A percentile compares a stretch with the other conserved stretches of the same genome.
phyloP scores from a whole-genome alignment of 208 protist genomes.

The Trypanosoma congolense region DNA sequence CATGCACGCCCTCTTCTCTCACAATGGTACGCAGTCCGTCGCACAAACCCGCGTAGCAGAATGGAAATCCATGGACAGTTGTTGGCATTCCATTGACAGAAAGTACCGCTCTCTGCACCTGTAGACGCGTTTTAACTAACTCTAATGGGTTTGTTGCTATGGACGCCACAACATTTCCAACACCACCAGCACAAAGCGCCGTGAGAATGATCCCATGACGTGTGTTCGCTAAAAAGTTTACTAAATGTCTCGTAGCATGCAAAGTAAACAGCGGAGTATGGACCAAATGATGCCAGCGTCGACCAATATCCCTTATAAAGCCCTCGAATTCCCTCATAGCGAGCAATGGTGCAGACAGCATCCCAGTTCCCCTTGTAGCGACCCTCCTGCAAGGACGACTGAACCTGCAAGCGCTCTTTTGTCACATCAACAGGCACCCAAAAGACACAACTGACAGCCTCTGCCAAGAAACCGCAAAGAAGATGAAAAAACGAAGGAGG shows the following conservation, averaged over 20 bases:
- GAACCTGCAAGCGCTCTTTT: conserved; percentile 84
- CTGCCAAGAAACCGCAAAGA: conserved; percentile 56
- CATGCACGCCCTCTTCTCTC: conserved; percentile 46
- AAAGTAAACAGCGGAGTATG: conserved; percentile 89
- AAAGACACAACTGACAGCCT: conserved; percentile 76
- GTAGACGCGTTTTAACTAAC: conserved; percentile 86
- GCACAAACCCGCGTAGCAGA: conserved; percentile 52
- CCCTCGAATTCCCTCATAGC: conserved; percentile 56
- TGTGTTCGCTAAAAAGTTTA: conserved; percentile 13
- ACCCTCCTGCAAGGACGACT: conserved; percentile 41
- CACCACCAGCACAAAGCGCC: conserved; percentile 47
- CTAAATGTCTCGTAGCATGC: conserved; percentile 73
- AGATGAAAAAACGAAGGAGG: conserved; percentile 46
- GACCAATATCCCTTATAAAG: conserved; percentile 86
- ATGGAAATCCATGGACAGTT: conserved; percentile 29
- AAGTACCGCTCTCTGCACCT: conserved; percentile 76
- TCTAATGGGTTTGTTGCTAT: conserved; percentile 85
- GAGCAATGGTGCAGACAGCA: conserved; percentile 52
- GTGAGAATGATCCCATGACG: conserved; percentile 24
- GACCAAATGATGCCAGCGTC: conserved; percentile 83
- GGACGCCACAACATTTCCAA: conserved; percentile 56
- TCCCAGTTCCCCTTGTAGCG: conserved; percentile 65
- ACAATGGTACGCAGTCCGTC: conserved; percentile 46
- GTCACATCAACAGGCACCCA: conserved; percentile 88
- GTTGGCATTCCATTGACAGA: conserved; percentile 10